phyloP scores from a whole-genome alignment of 1,284 basidiomycete species.

The Leccinum griseonigrum region DNA sequence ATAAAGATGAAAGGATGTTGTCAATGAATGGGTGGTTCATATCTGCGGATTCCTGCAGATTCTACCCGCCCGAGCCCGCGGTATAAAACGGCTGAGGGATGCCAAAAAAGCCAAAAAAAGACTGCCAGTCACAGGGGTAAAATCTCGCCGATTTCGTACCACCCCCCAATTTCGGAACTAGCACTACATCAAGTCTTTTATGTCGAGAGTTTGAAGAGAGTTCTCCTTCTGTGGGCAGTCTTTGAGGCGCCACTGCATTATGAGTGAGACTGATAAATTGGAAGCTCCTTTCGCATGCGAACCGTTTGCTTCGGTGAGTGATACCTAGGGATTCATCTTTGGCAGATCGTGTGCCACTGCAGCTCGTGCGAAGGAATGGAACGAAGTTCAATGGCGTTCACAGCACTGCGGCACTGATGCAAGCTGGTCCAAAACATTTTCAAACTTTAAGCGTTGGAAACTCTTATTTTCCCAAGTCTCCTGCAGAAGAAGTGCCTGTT shows the following conservation, averaged over 20 bases:
- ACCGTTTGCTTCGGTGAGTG: not conserved
- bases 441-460: conserved; percentile 1
- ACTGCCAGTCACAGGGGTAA: not conserved
- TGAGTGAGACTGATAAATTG: conserved; percentile 9
- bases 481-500: not conserved
- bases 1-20: conserved; percentile 21
- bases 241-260: conserved; percentile 5
- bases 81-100: conserved; percentile 12
- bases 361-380: not conserved
- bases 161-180: conserved; percentile 5
- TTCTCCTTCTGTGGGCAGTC: not conserved
- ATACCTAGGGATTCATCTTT: not conserved
- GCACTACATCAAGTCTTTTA: conserved; percentile 4
- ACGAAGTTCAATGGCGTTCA: not conserved
- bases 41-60: not conserved
- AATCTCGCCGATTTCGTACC: not conserved
- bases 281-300: not conserved
- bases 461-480: not conserved
- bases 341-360: not conserved
- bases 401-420: not conserved
- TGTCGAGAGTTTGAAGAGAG: not conserved
- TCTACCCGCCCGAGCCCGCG: not conserved
- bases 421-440: not conserved
- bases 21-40: conserved; percentile 27
- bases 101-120: conserved; percentile 5